Base-by-base conservation (phyloP, 805 yeast species). In the Yarrowia osloensis region DNA sequence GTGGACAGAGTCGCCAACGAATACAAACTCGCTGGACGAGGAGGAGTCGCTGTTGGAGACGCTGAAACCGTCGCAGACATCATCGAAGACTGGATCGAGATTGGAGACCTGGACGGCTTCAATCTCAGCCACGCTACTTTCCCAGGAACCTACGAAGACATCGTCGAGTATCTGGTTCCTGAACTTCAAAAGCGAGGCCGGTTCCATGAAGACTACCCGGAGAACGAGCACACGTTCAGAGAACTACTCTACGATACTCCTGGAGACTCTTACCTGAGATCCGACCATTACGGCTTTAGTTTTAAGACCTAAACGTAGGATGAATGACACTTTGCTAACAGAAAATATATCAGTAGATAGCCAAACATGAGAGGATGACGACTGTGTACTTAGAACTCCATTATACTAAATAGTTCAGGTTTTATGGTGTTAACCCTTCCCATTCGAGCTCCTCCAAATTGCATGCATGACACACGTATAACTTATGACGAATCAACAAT, bases 81-180 rank as follows among this genome's bases (percentile, higher is more conserved):
- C 2, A 72, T 81, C 19, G 80, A 80, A 66, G 67, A 71, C 54
- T 81, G 81, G 78, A 78, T 78, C 11, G 76, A 76, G 15, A 72
- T 75, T 24, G 74, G 79, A 22, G 81, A 76, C 52, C 74, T 80
- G 29, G 84, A 81, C 69, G 83, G 83, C 0, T 79, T 80, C 69
- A 81, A 81, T 68, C 70, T 81, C 42, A 75, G 79, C 1, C 77
- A 77, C 68, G 77, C 81, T 1, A 73, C 78, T 4, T 70, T 74
- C 31, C 81, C 79, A 26, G 78, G 76, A 4, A 70, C 77, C 3
- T 74, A 77, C 47, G 79, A 77, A 65, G 80, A 80, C 12, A 71
- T 81, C 35, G 79, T 77, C 19, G 78, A 80, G 17, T 70, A 69
- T 11, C 71, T 80, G 46, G 67, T 79, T 17, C 82, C 82, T 2